phyloP scores from a whole-genome alignment of 306 rosid species.

The Lathyrus tuberosus region DNA sequence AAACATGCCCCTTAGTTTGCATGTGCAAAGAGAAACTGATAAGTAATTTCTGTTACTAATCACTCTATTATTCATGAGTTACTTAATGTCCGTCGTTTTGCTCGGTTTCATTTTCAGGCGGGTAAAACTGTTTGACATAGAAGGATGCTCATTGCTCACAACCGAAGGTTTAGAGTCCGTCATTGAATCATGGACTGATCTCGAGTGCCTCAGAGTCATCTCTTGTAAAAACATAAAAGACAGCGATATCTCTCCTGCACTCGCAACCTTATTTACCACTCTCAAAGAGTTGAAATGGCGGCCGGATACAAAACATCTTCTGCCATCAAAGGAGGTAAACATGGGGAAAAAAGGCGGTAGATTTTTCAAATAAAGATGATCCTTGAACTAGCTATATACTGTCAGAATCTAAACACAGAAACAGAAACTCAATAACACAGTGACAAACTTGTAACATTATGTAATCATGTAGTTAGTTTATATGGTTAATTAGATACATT shows the following conservation, averaged over 20 bases:
- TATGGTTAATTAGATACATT: slow-evolving; percentile 46
- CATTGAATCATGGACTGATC: slow-evolving; percentile 70
- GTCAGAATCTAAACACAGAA: slow-evolving; percentile 41
- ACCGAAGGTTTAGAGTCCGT: slow-evolving; percentile 75
- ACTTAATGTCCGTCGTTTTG: not conserved
- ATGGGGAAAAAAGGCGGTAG: slow-evolving; percentile 82
- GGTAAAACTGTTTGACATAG: slow-evolving; percentile 63
- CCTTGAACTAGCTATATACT: slow-evolving; percentile 40
- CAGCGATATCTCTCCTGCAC: slow-evolving; percentile 65
- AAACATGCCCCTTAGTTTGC: not conserved
- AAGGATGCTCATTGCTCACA: slow-evolving; percentile 84
- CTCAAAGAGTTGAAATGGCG: slow-evolving; percentile 88
- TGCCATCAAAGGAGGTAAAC: slow-evolving; percentile 56
- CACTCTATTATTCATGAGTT: not conserved
- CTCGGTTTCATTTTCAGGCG: slow-evolving; percentile 66
- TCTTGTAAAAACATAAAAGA: slow-evolving; percentile 84
- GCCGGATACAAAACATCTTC: slow-evolving; percentile 69
- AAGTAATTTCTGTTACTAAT: not conserved
- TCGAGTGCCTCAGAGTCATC: slow-evolving; percentile 68
- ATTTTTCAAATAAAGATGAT: slow-evolving; percentile 66
- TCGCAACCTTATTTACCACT: slow-evolving; percentile 59
- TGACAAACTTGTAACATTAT: slow-evolving; percentile 43
- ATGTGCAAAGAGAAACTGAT: slow-evolving; percentile 7
- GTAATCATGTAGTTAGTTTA: slow-evolving; percentile 43
- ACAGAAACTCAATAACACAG: slow-evolving; percentile 40